Evolutionary conservation across 2,329 filamentous ascomycete species (phyloP).

Genomic region (Pyrenophora graminea): DNA sequence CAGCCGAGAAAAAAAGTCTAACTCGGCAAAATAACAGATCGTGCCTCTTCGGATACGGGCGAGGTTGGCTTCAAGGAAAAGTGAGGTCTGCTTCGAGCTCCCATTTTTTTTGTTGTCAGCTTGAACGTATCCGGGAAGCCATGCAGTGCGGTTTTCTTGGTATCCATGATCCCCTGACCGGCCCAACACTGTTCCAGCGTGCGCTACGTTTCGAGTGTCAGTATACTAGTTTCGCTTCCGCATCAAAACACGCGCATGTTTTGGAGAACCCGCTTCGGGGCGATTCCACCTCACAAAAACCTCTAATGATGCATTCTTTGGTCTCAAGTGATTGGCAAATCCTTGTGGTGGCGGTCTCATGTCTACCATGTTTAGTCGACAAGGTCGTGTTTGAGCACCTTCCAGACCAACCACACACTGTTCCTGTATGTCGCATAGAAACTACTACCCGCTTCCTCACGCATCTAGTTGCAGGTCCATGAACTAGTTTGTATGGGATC

Average conservation of each 20-base stretch:
- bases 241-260: conserved; percentile 9
- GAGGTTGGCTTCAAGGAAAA: too few relatives aligned
- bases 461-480: conserved; percentile 3
- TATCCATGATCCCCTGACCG: background rate
- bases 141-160: conserved; percentile 1
- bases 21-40: too few relatives aligned
- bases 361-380: conserved; percentile 8
- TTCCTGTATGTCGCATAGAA: conserved; percentile 5
- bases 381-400: background rate
- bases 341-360: conserved; percentile 1
- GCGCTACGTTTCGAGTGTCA: conserved; percentile 15
- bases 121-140: background rate
- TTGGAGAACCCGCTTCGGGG: conserved; percentile 9
- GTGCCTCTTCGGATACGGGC: too few relatives aligned
- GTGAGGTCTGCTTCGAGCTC: too few relatives aligned
- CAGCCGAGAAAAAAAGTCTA: too few relatives aligned
- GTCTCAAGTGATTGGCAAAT: conserved; percentile 2
- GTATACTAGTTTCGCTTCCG: conserved; percentile 10
- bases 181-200: background rate
- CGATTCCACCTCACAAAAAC: conserved; percentile 3
- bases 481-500: conserved; percentile 5
- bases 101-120: too few relatives aligned
- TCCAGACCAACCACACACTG: conserved; percentile 3
- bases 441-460: conserved; percentile 4
- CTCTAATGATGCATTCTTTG: background rate